Evolutionary conservation across 768 basidiomycete species (phyloP).

Genomic region (Gloeostereum incarnatum): DNA sequence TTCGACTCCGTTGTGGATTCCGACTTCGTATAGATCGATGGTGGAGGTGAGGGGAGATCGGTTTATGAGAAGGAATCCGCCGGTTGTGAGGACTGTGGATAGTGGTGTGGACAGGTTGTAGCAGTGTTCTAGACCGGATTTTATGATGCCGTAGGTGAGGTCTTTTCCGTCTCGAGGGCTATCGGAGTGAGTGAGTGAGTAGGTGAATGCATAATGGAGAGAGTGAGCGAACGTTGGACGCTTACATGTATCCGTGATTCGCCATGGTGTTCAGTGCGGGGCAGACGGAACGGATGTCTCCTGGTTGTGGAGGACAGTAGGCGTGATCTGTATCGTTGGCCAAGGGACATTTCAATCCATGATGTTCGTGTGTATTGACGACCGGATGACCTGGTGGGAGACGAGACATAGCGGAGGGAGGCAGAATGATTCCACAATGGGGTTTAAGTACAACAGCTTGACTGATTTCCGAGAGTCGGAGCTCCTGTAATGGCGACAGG

Average conservation of each 20-base stretch:
- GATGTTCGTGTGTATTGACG: too few species aligned
- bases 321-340: too few species aligned
- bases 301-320: slow-evolving; percentile 7
- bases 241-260: slow-evolving; percentile 44
- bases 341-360: too few species aligned
- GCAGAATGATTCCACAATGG: too few species aligned
- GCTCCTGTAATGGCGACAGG: too few species aligned
- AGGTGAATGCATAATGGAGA: not conserved
- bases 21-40: slow-evolving; percentile 26
- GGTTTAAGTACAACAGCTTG: too few species aligned
- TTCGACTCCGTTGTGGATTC: slow-evolving; percentile 41
- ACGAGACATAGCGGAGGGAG: too few species aligned
- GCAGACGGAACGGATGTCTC: slow-evolving; percentile 35
- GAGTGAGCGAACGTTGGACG: not conserved
- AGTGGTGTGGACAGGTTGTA: slow-evolving; percentile 42
- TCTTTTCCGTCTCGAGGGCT: slow-evolving; percentile 47
- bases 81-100: slow-evolving; percentile 37
- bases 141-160: slow-evolving; percentile 29
- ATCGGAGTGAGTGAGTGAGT: slow-evolving; percentile 1
- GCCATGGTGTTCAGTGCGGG: slow-evolving; percentile 43
- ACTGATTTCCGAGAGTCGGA: too few species aligned
- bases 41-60: slow-evolving; percentile 24
- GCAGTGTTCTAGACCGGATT: slow-evolving; percentile 33
- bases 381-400: too few species aligned
- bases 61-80: slow-evolving; percentile 32